Evolutionary conservation across 2,329 filamentous ascomycete genomes (phyloP).

Genomic region (Chaetoscypha palmicola): DNA sequence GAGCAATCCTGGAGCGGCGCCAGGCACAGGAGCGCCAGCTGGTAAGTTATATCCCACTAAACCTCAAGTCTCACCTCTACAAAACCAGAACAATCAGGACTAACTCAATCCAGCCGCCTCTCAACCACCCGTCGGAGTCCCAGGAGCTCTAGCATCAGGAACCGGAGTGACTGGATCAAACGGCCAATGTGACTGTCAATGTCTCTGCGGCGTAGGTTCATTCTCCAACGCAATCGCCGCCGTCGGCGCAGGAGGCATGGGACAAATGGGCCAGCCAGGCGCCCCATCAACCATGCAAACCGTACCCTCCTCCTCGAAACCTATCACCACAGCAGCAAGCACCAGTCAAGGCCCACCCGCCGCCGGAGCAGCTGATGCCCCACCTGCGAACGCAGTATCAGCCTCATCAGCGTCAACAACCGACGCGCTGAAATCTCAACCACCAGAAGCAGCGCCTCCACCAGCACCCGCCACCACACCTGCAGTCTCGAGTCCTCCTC

Average conservation of each 20-base stretch:
- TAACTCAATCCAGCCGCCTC: not conserved
- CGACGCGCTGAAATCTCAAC: not conserved
- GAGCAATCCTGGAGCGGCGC: not conserved
- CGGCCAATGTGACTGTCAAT: conserved; percentile 20
- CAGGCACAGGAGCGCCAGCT: not conserved
- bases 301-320: not conserved
- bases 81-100: not conserved
- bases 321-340: conserved; percentile 10
- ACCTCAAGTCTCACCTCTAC: no score
- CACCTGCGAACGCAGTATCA: not conserved
- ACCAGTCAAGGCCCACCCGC: not conserved
- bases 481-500: not conserved
- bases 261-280: not conserved
- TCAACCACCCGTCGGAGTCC: conserved; percentile 10
- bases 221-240: conserved; percentile 11
- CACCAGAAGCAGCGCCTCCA: not conserved
- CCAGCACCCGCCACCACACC: not conserved
- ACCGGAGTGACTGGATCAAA: conserved; percentile 11
- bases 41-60: no score
- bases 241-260: not conserved
- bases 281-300: conserved; percentile 2
- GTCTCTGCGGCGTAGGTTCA: conserved; percentile 19
- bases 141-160: conserved; percentile 17
- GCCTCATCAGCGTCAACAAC: not conserved
- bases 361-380: not conserved